phyloP scores from a whole-genome alignment of 257 asterid species.

The Lithospermum erythrorhizon region DNA sequence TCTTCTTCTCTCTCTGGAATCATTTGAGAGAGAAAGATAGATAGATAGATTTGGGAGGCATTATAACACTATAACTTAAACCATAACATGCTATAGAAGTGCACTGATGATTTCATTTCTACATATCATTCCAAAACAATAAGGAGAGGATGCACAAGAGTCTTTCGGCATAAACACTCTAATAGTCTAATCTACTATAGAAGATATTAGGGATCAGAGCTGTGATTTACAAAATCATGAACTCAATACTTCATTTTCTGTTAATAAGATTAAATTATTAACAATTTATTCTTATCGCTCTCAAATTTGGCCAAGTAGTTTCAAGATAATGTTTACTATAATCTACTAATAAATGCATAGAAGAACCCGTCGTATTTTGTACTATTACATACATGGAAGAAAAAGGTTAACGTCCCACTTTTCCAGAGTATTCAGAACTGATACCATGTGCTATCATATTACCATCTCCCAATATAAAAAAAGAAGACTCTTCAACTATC shows the following conservation, averaged over 20 bases:
- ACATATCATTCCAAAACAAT: neutral
- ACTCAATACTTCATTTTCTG: neutral
- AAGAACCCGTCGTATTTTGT: neutral
- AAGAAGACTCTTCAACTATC: too few relatives aligned
- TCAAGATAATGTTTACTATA: neutral
- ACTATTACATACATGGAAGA: neutral
- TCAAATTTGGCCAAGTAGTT: neutral
- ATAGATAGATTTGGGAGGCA: conserved; percentile 8
- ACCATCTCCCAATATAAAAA: neutral
- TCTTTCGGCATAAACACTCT: too few relatives aligned
- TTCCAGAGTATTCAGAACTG: neutral
- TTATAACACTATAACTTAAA: neutral
- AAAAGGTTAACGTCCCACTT: neutral
- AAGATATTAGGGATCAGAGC: neutral
- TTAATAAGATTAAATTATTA: too few relatives aligned
- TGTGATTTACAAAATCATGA: neutral
- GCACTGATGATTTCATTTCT: neutral
- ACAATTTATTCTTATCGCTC: neutral
- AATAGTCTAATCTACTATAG: too few relatives aligned
- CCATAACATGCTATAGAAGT: neutral
- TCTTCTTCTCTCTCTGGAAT: conserved; percentile 82
- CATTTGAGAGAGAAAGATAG: conserved; percentile 19
- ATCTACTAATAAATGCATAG: neutral
- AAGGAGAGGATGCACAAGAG: neutral
- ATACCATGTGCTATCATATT: neutral